phyloP scores from a whole-genome alignment of 129 eudicot genomes.

The Pulicaria dysenterica region DNA sequence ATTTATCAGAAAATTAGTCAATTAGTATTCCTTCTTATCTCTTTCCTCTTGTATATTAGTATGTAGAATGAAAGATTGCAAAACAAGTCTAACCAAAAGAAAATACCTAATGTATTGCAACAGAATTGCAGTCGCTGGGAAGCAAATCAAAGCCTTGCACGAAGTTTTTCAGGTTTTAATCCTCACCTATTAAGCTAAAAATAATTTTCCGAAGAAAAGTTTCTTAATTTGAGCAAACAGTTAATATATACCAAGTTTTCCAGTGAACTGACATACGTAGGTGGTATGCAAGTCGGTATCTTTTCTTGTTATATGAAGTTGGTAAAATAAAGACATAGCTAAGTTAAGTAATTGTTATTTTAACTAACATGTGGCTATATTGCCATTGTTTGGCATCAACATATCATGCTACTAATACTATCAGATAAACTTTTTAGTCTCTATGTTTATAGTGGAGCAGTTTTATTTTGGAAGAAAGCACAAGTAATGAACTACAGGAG shows the following conservation, averaged over 20 bases:
- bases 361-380: background rate
- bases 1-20: background rate
- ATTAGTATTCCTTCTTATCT: background rate
- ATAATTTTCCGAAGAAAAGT: background rate
- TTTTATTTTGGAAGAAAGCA: background rate
- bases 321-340: too few relatives aligned
- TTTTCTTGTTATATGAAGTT: too few relatives aligned
- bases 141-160: constrained; percentile 95
- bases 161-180: constrained; percentile 93
- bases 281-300: background rate
- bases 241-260: constrained; percentile 3
- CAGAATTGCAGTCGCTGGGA: constrained; percentile 86
- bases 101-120: constrained; percentile 60
- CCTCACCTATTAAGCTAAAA: constrained; percentile 35
- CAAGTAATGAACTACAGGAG: background rate
- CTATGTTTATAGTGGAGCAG: background rate
- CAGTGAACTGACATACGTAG: background rate
- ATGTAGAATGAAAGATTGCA: constrained; percentile 3
- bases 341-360: background rate
- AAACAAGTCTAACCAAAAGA: constrained; percentile 41
- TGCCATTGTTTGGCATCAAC: too few relatives aligned
- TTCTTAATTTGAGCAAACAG: background rate
- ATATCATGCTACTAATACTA: background rate
- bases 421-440: background rate
- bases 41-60: background rate